Conservation (phyloP, 2,329 filamentous ascomycete genomes). For the Magnaporthales sp. region DNA sequence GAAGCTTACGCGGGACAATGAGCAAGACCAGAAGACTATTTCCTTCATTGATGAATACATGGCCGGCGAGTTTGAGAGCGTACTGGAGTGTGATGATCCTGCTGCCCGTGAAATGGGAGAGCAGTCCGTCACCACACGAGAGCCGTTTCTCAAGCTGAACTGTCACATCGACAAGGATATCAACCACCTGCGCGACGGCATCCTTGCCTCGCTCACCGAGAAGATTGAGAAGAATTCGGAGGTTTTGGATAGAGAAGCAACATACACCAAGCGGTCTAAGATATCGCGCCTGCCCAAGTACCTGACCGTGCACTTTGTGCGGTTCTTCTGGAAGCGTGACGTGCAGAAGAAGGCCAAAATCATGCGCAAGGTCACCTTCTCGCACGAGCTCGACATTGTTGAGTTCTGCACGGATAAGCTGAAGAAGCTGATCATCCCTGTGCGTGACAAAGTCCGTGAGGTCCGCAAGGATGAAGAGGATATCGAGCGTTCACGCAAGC, state of each 20-base stretch:
- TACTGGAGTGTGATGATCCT: constrained; percentile 76
- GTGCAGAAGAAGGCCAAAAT: constrained; percentile 99
- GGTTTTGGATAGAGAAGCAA: constrained; percentile 65
- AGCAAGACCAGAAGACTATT: constrained; percentile 8
- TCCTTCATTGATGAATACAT: constrained; percentile 83
- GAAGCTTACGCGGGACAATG: constrained; percentile 56
- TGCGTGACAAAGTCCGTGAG: constrained; percentile 94
- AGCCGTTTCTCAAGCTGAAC: constrained; percentile 84
- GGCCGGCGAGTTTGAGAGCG: constrained; percentile 69
- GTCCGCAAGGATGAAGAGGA: constrained; percentile 93
- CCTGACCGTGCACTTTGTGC: constrained; percentile 91
- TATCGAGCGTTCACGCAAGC: constrained; percentile 82
- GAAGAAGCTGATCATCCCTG: constrained; percentile 71
- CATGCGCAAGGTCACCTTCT: constrained; percentile 97
- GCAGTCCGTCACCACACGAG: constrained; percentile 55
- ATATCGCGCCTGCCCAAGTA: constrained; percentile 91
- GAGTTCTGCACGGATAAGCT: constrained; percentile 95
- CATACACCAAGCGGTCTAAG: constrained; percentile 85
- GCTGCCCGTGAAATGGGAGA: constrained; percentile 68
- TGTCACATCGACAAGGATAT: constrained; percentile 86
- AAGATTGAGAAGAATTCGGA: constrained; percentile 86
- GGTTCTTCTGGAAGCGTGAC: constrained; percentile 95
- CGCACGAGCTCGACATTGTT: constrained; percentile 81
- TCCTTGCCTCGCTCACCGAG: constrained; percentile 73
- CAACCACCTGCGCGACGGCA: constrained; percentile 86